A percentile compares a stretch with the other conserved stretches of the same genome.
These are phyloP conservation scores for Talaromyces nanjingensis DNA, from an alignment of 495 filamentous ascomycete species.

Conservation along the genomic window DNA sequence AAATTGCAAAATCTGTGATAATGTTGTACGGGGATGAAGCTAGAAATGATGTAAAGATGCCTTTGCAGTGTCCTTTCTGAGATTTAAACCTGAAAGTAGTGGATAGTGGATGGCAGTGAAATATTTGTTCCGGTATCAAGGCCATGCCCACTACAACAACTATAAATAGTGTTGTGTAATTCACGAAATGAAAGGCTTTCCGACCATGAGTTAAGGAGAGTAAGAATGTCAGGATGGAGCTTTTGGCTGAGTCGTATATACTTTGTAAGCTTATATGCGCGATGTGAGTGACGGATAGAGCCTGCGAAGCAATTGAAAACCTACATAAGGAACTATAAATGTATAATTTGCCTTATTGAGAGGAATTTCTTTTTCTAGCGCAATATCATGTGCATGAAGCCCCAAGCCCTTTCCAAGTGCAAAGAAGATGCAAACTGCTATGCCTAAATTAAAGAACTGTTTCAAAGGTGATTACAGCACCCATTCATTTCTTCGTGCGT, in stretches of 20 bases:
- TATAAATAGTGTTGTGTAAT: conserved; percentile 60
- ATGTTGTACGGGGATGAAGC: conserved; percentile 79
- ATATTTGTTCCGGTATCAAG: conserved; percentile 76
- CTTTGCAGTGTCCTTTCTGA: conserved; percentile 48
- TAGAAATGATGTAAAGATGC: conserved; percentile 75
- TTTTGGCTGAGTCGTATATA: conserved; percentile 46
- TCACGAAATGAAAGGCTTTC: conserved; percentile 61
- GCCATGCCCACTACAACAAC: conserved; percentile 74
- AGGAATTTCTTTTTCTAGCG: background rate
- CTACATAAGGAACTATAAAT: background rate
- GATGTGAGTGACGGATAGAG: background rate
- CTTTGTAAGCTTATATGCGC: background rate
- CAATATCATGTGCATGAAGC: background rate
- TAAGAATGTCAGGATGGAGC: conserved; percentile 86
- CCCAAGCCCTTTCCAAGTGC: background rate
- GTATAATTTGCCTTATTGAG: background rate
- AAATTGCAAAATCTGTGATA: conserved; percentile 69
- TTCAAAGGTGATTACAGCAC: background rate
- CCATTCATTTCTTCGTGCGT: background rate
- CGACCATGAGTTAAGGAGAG: conserved; percentile 69
- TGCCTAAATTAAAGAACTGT: background rate
- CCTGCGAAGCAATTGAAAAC: background rate
- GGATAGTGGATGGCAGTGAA: conserved; percentile 69
- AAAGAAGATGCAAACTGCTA: background rate
- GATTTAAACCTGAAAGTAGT: conserved; percentile 15